These are phyloP conservation scores for Candida nonsorbophila DNA, from an alignment of 805 yeast genomes.

Conservation along the genomic window DNA sequence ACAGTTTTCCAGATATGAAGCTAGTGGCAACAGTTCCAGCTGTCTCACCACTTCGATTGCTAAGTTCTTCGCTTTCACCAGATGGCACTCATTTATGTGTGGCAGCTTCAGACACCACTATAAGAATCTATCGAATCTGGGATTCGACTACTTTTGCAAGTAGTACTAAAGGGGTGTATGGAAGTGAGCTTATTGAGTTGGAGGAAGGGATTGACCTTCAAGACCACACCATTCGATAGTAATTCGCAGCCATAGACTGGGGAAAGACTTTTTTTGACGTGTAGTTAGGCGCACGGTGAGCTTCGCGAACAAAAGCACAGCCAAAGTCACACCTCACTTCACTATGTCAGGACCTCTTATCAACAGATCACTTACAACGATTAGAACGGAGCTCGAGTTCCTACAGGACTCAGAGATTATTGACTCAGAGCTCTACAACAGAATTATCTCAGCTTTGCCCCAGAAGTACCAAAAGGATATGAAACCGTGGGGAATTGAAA, in stretches of 20 bases:
- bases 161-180: constrained; percentile 12
- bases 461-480: constrained; percentile 47
- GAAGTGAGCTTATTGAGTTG: constrained; percentile 36
- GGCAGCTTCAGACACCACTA: constrained; percentile 74
- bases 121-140: constrained; percentile 76
- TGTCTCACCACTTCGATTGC: constrained; percentile 47
- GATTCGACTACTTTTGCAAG: constrained; percentile 24
- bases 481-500: constrained; percentile 42
- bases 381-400: constrained; percentile 77
- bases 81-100: constrained; percentile 59
- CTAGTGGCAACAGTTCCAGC: constrained; percentile 46
- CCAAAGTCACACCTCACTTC: background rate
- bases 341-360: constrained; percentile 52
- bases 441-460: constrained; percentile 52
- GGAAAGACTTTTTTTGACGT: no score
- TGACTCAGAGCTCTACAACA: constrained; percentile 47
- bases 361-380: constrained; percentile 72
- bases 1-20: constrained; percentile 61
- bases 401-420: constrained; percentile 71
- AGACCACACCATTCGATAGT: no score
- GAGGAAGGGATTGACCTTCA: constrained; percentile 52
- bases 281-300: no score
- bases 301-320: no score
- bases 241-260: no score
- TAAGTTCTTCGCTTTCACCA: constrained; percentile 66